phyloP scores from a whole-genome alignment of 495 filamentous ascomycete genomes.

The Penicillium robsamsonii region DNA sequence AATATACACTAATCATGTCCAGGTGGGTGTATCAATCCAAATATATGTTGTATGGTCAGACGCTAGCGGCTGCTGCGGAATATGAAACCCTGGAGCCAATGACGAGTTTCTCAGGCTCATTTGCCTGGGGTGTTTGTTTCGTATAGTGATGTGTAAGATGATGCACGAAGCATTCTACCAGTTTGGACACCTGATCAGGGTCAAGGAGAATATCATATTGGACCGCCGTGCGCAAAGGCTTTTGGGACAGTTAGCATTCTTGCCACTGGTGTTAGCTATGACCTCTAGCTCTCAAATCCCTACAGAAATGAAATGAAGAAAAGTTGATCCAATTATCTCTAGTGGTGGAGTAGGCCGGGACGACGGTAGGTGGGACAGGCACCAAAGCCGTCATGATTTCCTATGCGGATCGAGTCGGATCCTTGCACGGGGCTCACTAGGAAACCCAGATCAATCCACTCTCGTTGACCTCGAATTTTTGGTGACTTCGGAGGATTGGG shows the following conservation, averaged over 20 bases:
- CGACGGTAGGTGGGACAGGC: conserved; percentile 32
- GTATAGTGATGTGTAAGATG: conserved; percentile 1
- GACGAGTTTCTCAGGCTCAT: conserved; percentile 1
- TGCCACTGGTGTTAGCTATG: neutral
- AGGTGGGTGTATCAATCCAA: neutral
- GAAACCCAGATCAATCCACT: conserved; percentile 12
- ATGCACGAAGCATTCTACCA: neutral
- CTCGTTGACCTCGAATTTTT: conserved; percentile 8
- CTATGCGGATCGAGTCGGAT: conserved; percentile 35
- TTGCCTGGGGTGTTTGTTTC: conserved; percentile 6
- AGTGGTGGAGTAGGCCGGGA: conserved; percentile 21
- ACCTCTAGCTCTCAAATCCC: conserved; percentile 4
- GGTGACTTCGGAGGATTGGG: conserved; percentile 22
- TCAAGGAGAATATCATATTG: neutral
- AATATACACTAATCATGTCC: neutral
- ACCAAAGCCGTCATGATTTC: conserved; percentile 28
- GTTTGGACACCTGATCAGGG: neutral
- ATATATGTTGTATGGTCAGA: conserved; percentile 4
- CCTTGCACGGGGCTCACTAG: conserved; percentile 19
- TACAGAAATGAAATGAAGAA: conserved; percentile 8
- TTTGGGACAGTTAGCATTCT: neutral
- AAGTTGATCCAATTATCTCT: conserved; percentile 15
- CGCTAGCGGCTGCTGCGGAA: conserved; percentile 12
- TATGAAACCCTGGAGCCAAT: conserved; percentile 5
- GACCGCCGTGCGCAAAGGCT: neutral